These are phyloP conservation scores for Huntiella abstrusa DNA, from an alignment of 2,329 filamentous ascomycete species.

Conservation along the genomic window DNA sequence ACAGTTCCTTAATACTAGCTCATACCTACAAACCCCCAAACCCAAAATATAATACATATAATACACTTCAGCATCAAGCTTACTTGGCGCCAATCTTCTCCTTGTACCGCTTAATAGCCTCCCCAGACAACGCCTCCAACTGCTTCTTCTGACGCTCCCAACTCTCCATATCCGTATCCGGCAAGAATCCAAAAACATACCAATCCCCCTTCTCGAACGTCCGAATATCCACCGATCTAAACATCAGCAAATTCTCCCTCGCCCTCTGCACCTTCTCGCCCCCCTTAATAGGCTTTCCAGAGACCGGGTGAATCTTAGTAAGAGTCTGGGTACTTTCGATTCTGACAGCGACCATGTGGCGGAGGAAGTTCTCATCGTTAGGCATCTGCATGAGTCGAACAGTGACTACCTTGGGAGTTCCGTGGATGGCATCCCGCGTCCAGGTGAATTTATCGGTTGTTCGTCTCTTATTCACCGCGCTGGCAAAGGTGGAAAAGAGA, in stretches of 20 bases:
- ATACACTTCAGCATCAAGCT: neutral
- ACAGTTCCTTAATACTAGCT: neutral
- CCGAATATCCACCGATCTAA: conserved; percentile 25
- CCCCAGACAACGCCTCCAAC: conserved; percentile 7
- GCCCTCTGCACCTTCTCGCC: conserved; percentile 33
- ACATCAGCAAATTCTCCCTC: conserved; percentile 46
- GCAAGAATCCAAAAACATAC: conserved; percentile 46
- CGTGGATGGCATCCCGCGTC: conserved; percentile 26
- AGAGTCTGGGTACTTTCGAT: conserved; percentile 38
- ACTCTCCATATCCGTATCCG: conserved; percentile 30
- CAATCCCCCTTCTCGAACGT: conserved; percentile 34
- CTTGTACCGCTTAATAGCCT: conserved; percentile 18
- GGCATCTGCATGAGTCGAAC: conserved; percentile 31
- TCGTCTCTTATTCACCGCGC: conserved; percentile 33
- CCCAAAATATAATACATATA: conserved; percentile 33
- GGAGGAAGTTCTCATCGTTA: conserved; percentile 19
- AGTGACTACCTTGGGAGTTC: conserved; percentile 32
- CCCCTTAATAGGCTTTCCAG: conserved; percentile 25
- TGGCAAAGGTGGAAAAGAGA: conserved; percentile 31
- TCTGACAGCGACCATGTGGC: conserved; percentile 42
- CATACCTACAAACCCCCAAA: neutral
- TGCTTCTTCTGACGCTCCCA: conserved; percentile 14
- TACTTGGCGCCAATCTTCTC: conserved; percentile 15
- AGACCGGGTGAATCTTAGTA: conserved; percentile 21
- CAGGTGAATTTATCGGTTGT: conserved; percentile 28